Conservation (phyloP, 2,329 filamentous ascomycete species). For the Xylaria sp. region DNA sequence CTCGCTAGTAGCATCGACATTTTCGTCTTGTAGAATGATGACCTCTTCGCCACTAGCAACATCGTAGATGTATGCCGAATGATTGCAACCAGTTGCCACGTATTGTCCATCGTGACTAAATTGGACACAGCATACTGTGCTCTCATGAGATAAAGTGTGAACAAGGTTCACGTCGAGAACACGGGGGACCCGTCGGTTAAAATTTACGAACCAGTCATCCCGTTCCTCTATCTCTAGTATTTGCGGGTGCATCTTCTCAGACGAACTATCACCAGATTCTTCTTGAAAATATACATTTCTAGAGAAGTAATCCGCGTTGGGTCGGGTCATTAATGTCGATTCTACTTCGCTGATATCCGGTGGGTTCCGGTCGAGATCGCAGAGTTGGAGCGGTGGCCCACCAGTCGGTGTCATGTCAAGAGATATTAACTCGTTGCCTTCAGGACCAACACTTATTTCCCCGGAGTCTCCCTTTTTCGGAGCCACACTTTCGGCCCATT, state of each 20-base stretch:
- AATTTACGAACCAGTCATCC: constrained; percentile 94
- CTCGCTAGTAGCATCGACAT: constrained; percentile 87
- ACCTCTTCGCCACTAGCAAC: constrained; percentile 88
- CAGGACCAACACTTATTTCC: constrained; percentile 15
- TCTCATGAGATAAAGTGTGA: constrained; percentile 92
- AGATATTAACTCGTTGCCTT: constrained; percentile 12
- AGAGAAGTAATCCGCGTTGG: constrained; percentile 17
- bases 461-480: constrained; percentile 11
- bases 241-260: neutral
- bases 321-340: neutral
- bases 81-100: constrained; percentile 95
- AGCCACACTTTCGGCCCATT: constrained; percentile 25
- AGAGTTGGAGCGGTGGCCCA: constrained; percentile 10
- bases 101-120: constrained; percentile 97
- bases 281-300: constrained; percentile 7
- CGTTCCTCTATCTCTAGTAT: neutral
- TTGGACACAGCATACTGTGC: constrained; percentile 96
- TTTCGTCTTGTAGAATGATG: constrained; percentile 89
- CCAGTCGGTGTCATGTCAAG: constrained; percentile 9
- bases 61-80: constrained; percentile 99
- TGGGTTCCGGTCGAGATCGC: constrained; percentile 6
- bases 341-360: constrained; percentile 11
- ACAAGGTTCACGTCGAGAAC: constrained; percentile 93
- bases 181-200: constrained; percentile 91
- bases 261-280: constrained; percentile 17